Base-by-base conservation (phyloP, 2,329 filamentous ascomycete genomes). In the Phyllosticta paracitricarpa region DNA sequence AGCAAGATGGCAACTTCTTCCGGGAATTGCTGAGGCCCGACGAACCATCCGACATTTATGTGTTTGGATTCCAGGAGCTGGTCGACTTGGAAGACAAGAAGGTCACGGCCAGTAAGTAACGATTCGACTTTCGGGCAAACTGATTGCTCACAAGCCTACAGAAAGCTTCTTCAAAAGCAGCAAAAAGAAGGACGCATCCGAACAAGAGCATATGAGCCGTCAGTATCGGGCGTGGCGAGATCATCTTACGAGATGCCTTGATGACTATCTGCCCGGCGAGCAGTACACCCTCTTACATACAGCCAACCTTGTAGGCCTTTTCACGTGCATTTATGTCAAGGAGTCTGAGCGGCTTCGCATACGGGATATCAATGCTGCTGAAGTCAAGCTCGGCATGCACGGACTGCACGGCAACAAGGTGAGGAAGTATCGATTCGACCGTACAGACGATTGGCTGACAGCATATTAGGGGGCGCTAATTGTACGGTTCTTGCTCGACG, bases 41-140 rank as follows among this genome's bases (percentile, higher is more conserved):
- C 64, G 83, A 87, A 51, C 85, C 88, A 7, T 91, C 94, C 0
- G 94, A 97, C 67, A 91, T 99, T 57, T 77, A 97, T 2, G 84
- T 97, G 0, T 99, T 99, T 78, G 93, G 92, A 1, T 99, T 99
- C 73, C 94, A 99, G 73, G 94, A 99, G 74, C 81, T 99, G n/a
- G 94, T 99, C 3, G 94, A 99, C 70, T 80, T 99, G 7, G 94
- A 99, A 73, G 90, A 99, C 76, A 97, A 97, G 77, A 95, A 92
- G 66, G 89, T 95, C 57, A 97, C 93, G 24, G 94, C 94, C n/a
- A 97, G 85, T 85, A 74, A 70, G 82, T 58, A 1, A 26, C 14
- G 40, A 25, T 33, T 24, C 10, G 33, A 78, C 61, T 26, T 1
- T n/a, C 30, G 17, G 24, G 14, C 2, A 48, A 51, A 30, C 28